Conservation (phyloP, 169 alveolate genomes). For the Plasmodium inui region DNA sequence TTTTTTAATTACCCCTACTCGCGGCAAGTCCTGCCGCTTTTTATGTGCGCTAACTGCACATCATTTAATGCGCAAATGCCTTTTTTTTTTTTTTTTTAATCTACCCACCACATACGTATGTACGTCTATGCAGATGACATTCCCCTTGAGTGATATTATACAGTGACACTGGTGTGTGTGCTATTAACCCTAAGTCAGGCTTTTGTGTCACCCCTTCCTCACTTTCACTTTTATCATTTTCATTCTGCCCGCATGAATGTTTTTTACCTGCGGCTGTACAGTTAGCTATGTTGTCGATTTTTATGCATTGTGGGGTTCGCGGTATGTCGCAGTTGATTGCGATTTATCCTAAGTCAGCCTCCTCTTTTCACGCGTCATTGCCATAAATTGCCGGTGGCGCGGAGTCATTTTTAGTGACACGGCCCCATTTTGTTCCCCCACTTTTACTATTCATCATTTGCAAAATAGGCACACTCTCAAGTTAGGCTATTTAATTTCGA, state of each 20-base stretch:
- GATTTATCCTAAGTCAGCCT: neutral
- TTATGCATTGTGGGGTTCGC: neutral
- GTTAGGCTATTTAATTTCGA: neutral
- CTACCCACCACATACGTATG: neutral
- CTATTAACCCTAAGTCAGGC: neutral
- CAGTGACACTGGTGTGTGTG: neutral
- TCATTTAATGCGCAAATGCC: neutral
- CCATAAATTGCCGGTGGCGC: neutral
- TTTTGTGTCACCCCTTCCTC: neutral
- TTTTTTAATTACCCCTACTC: neutral
- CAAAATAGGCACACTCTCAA: neutral
- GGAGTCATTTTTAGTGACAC: neutral
- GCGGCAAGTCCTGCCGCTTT: neutral
- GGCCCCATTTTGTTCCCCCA: neutral
- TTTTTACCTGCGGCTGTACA: neutral
- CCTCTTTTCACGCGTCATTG: neutral
- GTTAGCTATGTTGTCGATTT: neutral
- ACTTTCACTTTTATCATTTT: neutral
- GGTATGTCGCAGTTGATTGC: neutral
- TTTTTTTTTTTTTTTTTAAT: neutral
- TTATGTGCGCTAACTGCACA: slow-evolving; percentile 2
- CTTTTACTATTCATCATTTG: neutral
- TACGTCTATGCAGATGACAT: neutral
- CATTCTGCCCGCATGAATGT: neutral
- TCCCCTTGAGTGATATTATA: neutral